Conservation (phyloP, 1,284 basidiomycete species). For the Naganishia albida region DNA sequence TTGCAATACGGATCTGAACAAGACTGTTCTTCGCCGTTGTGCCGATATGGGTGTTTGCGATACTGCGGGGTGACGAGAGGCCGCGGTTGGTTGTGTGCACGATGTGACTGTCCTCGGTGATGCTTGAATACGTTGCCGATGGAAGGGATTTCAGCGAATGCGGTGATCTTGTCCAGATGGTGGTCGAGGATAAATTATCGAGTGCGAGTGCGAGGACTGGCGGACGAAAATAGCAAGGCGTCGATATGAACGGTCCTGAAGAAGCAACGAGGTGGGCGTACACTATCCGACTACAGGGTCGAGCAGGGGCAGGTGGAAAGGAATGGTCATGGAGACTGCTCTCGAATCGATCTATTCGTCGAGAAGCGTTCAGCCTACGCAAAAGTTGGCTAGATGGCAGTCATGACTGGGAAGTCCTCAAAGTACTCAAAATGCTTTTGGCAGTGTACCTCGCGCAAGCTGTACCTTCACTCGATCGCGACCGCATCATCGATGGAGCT, state of each 20-base stretch:
- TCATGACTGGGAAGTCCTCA: constrained; percentile 26
- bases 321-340: constrained; percentile 4
- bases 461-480: constrained; percentile 1
- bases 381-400: constrained; percentile 12
- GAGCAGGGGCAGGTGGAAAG: background rate
- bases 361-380: background rate
- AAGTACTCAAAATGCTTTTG: background rate
- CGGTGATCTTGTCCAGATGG: no score
- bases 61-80: background rate
- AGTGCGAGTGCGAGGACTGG: background rate
- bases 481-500: no score
- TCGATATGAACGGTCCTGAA: background rate
- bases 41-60: no score
- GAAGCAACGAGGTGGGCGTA: background rate
- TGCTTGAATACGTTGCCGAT: background rate
- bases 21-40: no score
- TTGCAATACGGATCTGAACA: no score
- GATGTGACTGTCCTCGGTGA: constrained; percentile 1
- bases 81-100: background rate
- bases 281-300: background rate
- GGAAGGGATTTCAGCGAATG: background rate
- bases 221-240: background rate
- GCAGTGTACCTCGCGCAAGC: background rate
- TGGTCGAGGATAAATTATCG: background rate
- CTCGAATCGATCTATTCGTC: background rate